Percentiles rank a stretch among this genome's conserved stretches.
These are phyloP conservation scores for Podospora bellae-mahoneyi DNA, from an alignment of 495 filamentous ascomycete genomes.

Conservation along the genomic window DNA sequence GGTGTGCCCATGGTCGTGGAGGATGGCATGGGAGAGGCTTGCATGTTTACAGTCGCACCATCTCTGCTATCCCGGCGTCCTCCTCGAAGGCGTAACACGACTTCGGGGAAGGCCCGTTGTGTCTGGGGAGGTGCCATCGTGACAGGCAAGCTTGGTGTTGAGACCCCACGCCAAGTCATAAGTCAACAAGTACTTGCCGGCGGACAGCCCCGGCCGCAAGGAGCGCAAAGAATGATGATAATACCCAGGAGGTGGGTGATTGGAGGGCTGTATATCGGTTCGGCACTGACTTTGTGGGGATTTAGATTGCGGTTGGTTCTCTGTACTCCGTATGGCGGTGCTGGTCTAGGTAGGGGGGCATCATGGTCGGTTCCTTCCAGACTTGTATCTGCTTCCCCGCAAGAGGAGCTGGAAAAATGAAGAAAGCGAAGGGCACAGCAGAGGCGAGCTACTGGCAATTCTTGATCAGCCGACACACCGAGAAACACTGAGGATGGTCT, in stretches of 20 bases:
- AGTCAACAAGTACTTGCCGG: not conserved
- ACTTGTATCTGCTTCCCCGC: not conserved
- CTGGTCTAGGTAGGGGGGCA: not conserved
- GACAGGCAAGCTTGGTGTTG: not conserved
- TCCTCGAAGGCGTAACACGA: not conserved
- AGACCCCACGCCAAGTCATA: not conserved
- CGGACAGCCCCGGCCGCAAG: not conserved
- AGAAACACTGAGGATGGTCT: conserved; percentile 8
- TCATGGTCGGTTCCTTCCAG: not conserved
- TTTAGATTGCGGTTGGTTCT: not conserved
- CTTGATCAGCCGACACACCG: not conserved
- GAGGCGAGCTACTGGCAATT: not conserved
- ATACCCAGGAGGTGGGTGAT: not conserved
- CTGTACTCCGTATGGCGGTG: not conserved
- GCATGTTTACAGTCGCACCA: not conserved
- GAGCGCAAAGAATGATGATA: not conserved
- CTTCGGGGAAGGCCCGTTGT: not conserved
- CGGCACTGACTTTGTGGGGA: not conserved
- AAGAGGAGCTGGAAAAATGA: not conserved
- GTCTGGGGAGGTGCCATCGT: not conserved
- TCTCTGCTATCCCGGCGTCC: not conserved
- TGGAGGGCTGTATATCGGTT: not conserved
- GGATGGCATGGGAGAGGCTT: not conserved
- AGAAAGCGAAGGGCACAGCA: not conserved
- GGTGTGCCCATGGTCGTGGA: not conserved